Base-by-base conservation (phyloP, 2,329 filamentous ascomycete species). In the Ceratocystis destructans region DNA sequence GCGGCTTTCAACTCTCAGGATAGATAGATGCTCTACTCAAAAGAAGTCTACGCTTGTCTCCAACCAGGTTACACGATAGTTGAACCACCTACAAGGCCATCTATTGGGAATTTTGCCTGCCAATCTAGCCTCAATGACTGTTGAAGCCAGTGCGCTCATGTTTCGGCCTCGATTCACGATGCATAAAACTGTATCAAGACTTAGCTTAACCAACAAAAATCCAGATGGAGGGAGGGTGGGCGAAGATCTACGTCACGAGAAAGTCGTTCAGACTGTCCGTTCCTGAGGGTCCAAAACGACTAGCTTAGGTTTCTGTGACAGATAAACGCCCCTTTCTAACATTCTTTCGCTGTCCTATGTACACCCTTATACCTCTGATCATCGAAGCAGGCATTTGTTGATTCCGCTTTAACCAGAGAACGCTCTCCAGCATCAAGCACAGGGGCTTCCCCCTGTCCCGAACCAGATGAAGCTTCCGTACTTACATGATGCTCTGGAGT, bases 81-180 rank as follows among this genome's bases (percentile, higher is more conserved):
- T 53, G 2, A 15, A 15, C 8, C 15, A 53, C 10, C 1, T 25
- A 53, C 4, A 53, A 25, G 22, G 15, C 20, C 22, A 53, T 12
- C 22, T 10, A 53, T 53, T 28, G 1, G 20, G 28, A 53, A 22
- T 1, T 28, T 25, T 15, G 20, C 5, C 20, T 2, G 12, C 25
- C 12, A 53, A 15, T 28, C 22, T 10, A 28, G 25, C 48, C 12
- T 28, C 7, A 15, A 17, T 53, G 20, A 41, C 48, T 10, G 48
- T 53, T 53, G 48, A 53, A 10, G 22, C 22, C 48, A 28, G 8
- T 8, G 55, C 28, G 53, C 37, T 25, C 55, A 65, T 44, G 64
- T 65, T 65, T 65, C 64, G 64, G 53, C 22, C 53, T 61, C 53
- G 41, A 41, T 25, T 65, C 44, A 10, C 25, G 53, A 65, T 46